Conservation (phyloP, 2,329 filamentous ascomycete species). For the Daldinia sp. region DNA sequence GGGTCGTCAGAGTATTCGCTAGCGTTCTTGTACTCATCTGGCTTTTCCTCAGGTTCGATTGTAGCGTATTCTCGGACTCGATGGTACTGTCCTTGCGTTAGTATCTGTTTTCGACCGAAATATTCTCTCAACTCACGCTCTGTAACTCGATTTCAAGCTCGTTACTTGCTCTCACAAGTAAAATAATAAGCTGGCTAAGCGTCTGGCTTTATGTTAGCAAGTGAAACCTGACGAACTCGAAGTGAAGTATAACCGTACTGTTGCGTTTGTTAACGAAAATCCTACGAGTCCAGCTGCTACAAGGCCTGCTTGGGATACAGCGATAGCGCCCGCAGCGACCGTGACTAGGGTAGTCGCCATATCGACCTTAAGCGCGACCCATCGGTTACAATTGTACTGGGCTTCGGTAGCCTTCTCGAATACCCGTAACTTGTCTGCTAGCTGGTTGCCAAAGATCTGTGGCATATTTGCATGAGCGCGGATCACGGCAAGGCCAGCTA, state of each 20-base stretch:
- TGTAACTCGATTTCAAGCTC: slow-evolving; percentile 66
- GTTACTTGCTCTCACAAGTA: slow-evolving; percentile 62
- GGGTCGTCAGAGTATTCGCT: slow-evolving; percentile 53
- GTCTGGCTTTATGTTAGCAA: slow-evolving; percentile 42
- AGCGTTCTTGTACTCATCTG: slow-evolving; percentile 52
- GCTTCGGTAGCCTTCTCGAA: slow-evolving; percentile 59
- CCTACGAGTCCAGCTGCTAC: slow-evolving; percentile 63
- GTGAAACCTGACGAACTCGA: neutral
- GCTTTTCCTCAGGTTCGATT: slow-evolving; percentile 55
- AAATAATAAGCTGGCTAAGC: slow-evolving; percentile 60
- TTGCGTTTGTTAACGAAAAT: slow-evolving; percentile 65
- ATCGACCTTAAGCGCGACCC: slow-evolving; percentile 64
- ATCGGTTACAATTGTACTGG: slow-evolving; percentile 64
- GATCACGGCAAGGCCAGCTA: slow-evolving; percentile 60
- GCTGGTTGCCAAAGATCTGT: slow-evolving; percentile 55
- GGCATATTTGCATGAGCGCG: slow-evolving; percentile 60
- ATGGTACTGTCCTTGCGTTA: slow-evolving; percentile 51
- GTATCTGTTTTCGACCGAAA: neutral
- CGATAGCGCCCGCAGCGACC: slow-evolving; percentile 60
- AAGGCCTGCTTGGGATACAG: slow-evolving; percentile 56
- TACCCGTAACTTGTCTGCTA: slow-evolving; percentile 59
- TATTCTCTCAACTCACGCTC: slow-evolving; percentile 52
- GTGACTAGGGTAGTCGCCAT: slow-evolving; percentile 62
- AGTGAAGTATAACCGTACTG: slow-evolving; percentile 42
- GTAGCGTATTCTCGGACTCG: slow-evolving; percentile 59